Evolutionary conservation across 805 yeast genomes (phyloP).

Genomic region (Metschnikowia kofuensis): DNA sequence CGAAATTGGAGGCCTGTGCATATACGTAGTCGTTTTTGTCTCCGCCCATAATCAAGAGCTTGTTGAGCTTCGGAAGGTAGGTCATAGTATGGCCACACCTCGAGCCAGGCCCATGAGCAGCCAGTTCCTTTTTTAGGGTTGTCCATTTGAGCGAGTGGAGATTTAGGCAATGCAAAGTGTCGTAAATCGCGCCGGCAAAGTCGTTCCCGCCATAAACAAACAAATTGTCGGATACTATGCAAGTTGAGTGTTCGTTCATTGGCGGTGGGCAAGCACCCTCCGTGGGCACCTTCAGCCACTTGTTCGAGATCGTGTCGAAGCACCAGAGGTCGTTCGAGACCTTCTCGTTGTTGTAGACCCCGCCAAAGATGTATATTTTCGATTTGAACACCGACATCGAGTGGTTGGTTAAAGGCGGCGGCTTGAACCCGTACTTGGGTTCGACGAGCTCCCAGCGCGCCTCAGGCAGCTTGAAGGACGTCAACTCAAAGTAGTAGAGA

Average conservation of each 20-base stretch:
- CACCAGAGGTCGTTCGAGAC: conserved; percentile 76
- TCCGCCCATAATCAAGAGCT: conserved; percentile 87
- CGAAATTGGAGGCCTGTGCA: conserved; percentile 45
- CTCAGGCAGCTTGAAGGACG: conserved; percentile 76
- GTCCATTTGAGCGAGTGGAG: conserved; percentile 72
- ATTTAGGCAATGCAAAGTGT: conserved; percentile 71
- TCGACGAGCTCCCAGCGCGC: conserved; percentile 80
- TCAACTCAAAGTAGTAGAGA: conserved; percentile 79
- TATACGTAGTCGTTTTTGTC: conserved; percentile 69
- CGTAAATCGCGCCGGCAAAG: conserved; percentile 62
- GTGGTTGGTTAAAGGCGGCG: conserved; percentile 90
- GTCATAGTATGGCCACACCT: conserved; percentile 92
- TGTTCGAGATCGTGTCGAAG: conserved; percentile 64
- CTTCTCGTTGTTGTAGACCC: conserved; percentile 64
- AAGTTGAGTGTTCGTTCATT: conserved; percentile 86
- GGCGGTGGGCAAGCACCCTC: conserved; percentile 80
- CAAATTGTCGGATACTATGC: conserved; percentile 73
- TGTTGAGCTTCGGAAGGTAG: conserved; percentile 60
- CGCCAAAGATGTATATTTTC: conserved; percentile 87
- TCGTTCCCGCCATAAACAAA: conserved; percentile 90
- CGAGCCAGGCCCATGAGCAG: conserved; percentile 64
- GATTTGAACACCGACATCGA: conserved; percentile 79
- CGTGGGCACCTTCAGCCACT: conserved; percentile 71
- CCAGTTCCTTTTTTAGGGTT: conserved; percentile 39
- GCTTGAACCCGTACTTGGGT: conserved; percentile 47